Evolutionary conservation across 1,139 yeast species (phyloP).

Genomic region (Torulaspora globosa): DNA sequence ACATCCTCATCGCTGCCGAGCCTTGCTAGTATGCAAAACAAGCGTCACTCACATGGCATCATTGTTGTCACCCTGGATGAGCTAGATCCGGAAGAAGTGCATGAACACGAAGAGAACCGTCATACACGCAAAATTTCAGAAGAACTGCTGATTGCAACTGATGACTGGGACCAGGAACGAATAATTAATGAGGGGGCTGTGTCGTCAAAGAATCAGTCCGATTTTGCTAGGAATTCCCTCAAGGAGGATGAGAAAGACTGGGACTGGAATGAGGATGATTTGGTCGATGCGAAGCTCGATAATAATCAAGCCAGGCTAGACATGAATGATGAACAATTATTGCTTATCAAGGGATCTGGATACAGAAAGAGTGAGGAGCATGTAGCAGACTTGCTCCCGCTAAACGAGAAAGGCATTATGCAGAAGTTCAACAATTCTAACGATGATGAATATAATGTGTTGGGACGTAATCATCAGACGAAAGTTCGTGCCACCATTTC

Average conservation of each 20-base stretch:
- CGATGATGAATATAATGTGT: conserved; percentile 76
- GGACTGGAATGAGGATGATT: conserved; percentile 72
- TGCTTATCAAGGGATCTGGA: conserved; percentile 46
- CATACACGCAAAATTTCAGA: conserved; percentile 39
- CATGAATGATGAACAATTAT: conserved; percentile 78
- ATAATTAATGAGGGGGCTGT: conserved; percentile 45
- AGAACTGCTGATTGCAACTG: conserved; percentile 66
- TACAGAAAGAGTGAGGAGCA: conserved; percentile 17
- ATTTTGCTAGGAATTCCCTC: conserved; percentile 25
- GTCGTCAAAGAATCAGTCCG: conserved; percentile 8
- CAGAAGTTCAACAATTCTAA: conserved; percentile 76
- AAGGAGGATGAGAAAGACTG: conserved; percentile 41
- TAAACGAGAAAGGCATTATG: conserved; percentile 39
- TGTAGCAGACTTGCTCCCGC: conserved; percentile 18
- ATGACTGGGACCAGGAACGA: conserved; percentile 78
- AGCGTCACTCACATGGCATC: conserved; percentile 24
- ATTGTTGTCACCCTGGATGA: conserved; percentile 26
- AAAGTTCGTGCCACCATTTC: conserved; percentile 93
- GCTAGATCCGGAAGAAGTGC: conserved; percentile 34
- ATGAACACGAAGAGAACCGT: conserved; percentile 27
- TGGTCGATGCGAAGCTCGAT: conserved; percentile 67
- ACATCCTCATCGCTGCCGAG: conserved; percentile 12
- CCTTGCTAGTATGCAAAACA: conserved; percentile 5
- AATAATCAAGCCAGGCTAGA: conserved; percentile 53
- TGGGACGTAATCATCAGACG: conserved; percentile 83